Evolutionary conservation across 2,329 filamentous ascomycete genomes (phyloP).

Genomic region (Fusarium sulawesiense): DNA sequence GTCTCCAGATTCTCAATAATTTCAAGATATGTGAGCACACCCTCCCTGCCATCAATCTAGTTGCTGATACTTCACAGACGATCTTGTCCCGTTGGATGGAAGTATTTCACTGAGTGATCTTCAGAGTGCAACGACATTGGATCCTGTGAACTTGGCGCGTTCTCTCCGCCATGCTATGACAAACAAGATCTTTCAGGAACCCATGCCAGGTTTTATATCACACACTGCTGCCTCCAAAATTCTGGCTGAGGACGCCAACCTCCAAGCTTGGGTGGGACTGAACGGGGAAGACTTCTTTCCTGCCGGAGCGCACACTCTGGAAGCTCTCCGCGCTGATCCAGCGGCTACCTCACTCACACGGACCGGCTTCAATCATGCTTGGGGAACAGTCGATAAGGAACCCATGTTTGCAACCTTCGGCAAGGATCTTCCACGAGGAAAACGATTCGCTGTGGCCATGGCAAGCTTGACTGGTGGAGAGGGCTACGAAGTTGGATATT

Average conservation of each 20-base stretch:
- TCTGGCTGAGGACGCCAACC: slow-evolving; percentile 59
- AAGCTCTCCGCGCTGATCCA: slow-evolving; percentile 58
- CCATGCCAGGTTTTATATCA: slow-evolving; percentile 60
- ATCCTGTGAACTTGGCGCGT: slow-evolving; percentile 62
- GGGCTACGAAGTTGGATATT: slow-evolving; percentile 65
- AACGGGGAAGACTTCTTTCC: slow-evolving; percentile 66
- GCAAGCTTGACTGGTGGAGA: slow-evolving; percentile 64
- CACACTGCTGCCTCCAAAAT: slow-evolving; percentile 66
- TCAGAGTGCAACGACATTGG: slow-evolving; percentile 57
- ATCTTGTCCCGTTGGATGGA: slow-evolving; percentile 60
- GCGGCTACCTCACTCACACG: slow-evolving; percentile 61
- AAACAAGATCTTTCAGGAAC: slow-evolving; percentile 66
- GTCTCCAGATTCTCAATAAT: slow-evolving; percentile 62
- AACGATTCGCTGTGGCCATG: slow-evolving; percentile 67
- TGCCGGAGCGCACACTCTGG: slow-evolving; percentile 59
- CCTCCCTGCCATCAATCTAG: neutral
- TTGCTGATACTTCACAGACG: slow-evolving; percentile 50
- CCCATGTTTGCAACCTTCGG: slow-evolving; percentile 66
- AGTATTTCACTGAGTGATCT: slow-evolving; percentile 61
- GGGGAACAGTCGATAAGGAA: slow-evolving; percentile 61
- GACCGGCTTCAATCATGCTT: slow-evolving; percentile 64
- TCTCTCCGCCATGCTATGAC: slow-evolving; percentile 69
- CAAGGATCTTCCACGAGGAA: slow-evolving; percentile 59
- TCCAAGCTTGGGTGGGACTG: slow-evolving; percentile 67
- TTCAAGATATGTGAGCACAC: slow-evolving; percentile 59